Evolutionary conservation across 345 rosid genomes (phyloP).

Genomic region (Garcia nutans): DNA sequence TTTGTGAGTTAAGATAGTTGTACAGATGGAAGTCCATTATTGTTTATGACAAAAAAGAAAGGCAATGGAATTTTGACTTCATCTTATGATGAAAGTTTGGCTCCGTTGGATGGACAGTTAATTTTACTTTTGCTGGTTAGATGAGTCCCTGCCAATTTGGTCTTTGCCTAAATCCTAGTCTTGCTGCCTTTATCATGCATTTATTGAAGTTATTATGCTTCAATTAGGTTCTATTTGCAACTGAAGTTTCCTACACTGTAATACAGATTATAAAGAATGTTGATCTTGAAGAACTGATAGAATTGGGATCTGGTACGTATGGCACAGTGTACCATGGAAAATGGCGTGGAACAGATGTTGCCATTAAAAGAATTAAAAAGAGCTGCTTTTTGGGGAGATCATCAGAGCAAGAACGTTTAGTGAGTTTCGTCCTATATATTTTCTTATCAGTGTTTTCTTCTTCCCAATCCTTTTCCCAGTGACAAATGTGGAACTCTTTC

Average conservation of each 20-base stretch:
- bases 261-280: conserved; percentile 55
- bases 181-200: background rate
- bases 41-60: background rate
- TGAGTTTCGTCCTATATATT: conserved; percentile 30
- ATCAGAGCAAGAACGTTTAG: conserved; percentile 68
- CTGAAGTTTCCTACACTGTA: conserved; percentile 27
- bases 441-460: conserved; percentile 6
- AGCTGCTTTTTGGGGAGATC: conserved; percentile 62
- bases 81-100: background rate
- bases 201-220: background rate
- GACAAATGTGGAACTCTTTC: background rate
- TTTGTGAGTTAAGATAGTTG: background rate
- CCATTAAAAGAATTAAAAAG: conserved; percentile 63
- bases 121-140: background rate
- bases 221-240: background rate
- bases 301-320: conserved; percentile 69
- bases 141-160: background rate
- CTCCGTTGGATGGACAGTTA: background rate
- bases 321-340: conserved; percentile 77
- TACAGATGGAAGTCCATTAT: background rate
- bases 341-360: conserved; percentile 82
- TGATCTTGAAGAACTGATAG: conserved; percentile 67
- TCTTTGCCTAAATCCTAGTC: background rate
- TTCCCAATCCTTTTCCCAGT: too few relatives aligned
- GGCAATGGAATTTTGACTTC: background rate